A percentile compares a stretch with the other conserved stretches of the same genome.
These are phyloP conservation scores for Penicillium sp. DNA, from an alignment of 2,329 filamentous ascomycete genomes.

Conservation along the genomic window DNA sequence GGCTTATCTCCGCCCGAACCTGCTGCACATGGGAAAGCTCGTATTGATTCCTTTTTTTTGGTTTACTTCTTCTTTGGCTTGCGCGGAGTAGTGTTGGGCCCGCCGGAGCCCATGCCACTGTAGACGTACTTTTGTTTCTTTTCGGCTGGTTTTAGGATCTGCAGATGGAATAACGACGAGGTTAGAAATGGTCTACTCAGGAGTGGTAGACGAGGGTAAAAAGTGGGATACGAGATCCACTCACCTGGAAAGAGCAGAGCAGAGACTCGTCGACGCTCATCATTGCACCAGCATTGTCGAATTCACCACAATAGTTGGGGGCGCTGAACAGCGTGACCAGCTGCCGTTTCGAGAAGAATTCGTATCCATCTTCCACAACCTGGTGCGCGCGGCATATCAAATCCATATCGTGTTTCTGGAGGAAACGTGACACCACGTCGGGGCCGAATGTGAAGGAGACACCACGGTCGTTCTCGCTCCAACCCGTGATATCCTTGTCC, in stretches of 20 bases:
- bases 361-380: constrained; percentile 98
- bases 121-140: constrained; percentile 99
- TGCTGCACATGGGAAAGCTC: constrained; percentile 74
- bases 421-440: constrained; percentile 93
- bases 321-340: constrained; percentile 97
- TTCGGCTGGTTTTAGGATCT: constrained; percentile 99
- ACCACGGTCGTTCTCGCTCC: constrained; percentile 98
- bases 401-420: constrained; percentile 99
- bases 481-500: constrained; percentile 98
- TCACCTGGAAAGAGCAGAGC: constrained; percentile 97
- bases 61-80: constrained; percentile 70
- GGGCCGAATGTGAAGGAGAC: constrained; percentile 98
- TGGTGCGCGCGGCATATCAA: constrained; percentile 98
- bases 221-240: constrained; percentile 18
- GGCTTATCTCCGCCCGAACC: constrained; percentile 91
- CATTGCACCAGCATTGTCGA: constrained; percentile 99
- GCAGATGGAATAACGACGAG: constrained; percentile 12
- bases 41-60: constrained; percentile 63
- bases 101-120: constrained; percentile 69
- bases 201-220: neutral
- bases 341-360: constrained; percentile 99
- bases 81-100: constrained; percentile 69
- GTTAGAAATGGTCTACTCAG: constrained; percentile 13
- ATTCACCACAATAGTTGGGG: constrained; percentile 99
- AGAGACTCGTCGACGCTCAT: constrained; percentile 99